Evolutionary conservation across 805 yeast species (phyloP), one percentile per base, ranked within the genome.

Genomic region (Lipomyces starkeyi): DNA sequence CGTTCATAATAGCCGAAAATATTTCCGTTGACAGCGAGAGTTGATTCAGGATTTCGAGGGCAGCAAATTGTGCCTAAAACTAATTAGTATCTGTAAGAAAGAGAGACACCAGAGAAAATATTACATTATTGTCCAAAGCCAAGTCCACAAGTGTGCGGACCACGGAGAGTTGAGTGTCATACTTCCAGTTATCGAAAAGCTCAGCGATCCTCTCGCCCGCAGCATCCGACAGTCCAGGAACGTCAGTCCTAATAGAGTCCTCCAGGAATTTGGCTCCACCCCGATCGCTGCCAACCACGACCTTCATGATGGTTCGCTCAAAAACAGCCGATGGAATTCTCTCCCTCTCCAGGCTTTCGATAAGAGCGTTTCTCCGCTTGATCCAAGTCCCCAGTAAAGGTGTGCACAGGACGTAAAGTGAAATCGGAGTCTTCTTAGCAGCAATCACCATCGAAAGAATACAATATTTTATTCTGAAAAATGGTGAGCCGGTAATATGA

Each of bases 271-370:
- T 85, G 61, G 89, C 82, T 61, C 88, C 91, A 64, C 79, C 63
- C 74, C 86, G 86, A 66, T 91, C 96, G 69, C 84, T 87, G 9
- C 84, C 80, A 6, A 90, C 84, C 17, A 92, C 85, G 63, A 90
- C 78, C n/a, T 83, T 80, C 25, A 90, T 83, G 13, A 92, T 76
- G 4, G 83, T 80, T 2, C 73, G 68, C 75, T 93, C 97, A 63
- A 91, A 86, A 0, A 78, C 81, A 25, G 75, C 77, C 70, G 87
- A 84, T 58, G 84, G 82, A 43, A 87, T 80, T 61, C 86, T 86
- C 59, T 86, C 84, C 14, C 76, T 77, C 1, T 75, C 76, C 69
- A 90, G 85, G 68, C 79, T 79, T 1, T 63, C 54, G 54, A 77
- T 77, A 86, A 88, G 85, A 0, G 69, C 64, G 4, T 74, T 74